phyloP scores from a whole-genome alignment of 768 basidiomycete genomes.

The Russula vinacea region DNA sequence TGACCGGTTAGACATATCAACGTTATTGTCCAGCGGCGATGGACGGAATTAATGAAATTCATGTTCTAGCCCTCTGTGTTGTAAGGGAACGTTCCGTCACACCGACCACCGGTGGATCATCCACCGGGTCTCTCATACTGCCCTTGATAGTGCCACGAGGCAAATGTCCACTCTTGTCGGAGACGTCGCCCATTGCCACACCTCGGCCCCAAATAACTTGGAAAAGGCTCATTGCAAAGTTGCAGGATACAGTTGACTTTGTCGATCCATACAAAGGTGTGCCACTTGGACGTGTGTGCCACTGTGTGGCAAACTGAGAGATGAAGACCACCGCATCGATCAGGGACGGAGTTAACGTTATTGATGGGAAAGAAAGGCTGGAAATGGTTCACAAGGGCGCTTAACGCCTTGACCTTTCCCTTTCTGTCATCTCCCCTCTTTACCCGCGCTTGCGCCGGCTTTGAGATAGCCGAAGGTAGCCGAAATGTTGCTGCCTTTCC shows the following conservation, averaged over 20 bases:
- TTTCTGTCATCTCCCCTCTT: no score
- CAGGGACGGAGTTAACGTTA: background rate
- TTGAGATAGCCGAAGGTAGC: constrained; percentile 4
- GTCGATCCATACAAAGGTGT: background rate
- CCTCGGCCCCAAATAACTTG: no score
- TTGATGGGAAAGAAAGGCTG: background rate
- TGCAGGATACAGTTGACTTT: background rate
- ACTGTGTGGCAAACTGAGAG: no score
- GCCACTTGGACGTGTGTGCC: background rate
- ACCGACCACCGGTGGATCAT: constrained; percentile 2
- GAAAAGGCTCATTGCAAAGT: background rate
- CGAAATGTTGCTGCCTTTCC: background rate
- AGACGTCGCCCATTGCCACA: constrained; percentile 2
- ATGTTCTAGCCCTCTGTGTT: background rate
- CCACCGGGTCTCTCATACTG: background rate
- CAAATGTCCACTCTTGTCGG: background rate
- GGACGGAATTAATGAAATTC: background rate
- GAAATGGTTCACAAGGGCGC: background rate
- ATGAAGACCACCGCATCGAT: background rate
- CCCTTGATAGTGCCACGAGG: no score
- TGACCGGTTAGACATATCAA: background rate
- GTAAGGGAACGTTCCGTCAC: background rate
- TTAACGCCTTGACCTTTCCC: background rate
- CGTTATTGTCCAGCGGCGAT: background rate
- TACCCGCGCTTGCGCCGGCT: background rate